Conservation (phyloP, 2,329 filamentous ascomycete species). For the Tolypocladium paradoxum region DNA sequence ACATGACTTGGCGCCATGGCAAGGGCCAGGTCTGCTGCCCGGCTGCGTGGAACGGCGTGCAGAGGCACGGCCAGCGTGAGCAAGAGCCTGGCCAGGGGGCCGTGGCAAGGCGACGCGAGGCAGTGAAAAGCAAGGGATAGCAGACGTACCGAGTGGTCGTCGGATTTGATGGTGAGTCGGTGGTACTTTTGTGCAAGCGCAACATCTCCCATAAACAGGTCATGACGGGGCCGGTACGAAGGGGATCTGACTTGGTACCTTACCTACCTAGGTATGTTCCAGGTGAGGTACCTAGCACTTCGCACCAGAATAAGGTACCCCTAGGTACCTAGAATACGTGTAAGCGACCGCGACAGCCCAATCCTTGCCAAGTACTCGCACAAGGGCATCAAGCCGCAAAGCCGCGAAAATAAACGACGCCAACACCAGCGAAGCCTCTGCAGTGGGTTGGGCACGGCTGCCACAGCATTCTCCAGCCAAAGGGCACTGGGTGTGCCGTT, state of each 20-base stretch:
- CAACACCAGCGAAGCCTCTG: not conserved
- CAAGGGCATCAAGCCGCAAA: not conserved
- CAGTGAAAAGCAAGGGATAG: not conserved
- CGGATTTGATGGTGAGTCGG: not conserved
- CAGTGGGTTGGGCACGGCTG: not conserved
- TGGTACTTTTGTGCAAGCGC: not conserved
- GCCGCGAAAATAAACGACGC: not conserved
- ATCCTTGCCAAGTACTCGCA: not conserved
- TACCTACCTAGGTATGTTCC: no score
- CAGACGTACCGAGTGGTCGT: not conserved
- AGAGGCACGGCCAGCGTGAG: not conserved
- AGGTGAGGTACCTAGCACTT: no score
- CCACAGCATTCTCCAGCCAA: not conserved
- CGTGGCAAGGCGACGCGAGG: constrained; percentile 3
- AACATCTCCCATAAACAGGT: no score
- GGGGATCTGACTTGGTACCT: no score
- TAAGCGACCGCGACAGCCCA: not conserved
- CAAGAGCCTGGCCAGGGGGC: not conserved
- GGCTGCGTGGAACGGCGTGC: not conserved
- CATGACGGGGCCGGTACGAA: no score
- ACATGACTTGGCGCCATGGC: constrained; percentile 8
- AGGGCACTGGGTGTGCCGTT: not conserved
- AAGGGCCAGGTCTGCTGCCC: not conserved
- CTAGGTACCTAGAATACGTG: no score
- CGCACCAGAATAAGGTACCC: no score